Percentiles rank a stretch among this genome's conserved stretches.
Evolutionary conservation across 2,329 filamentous ascomycete species (phyloP).

Genomic region (Corinectria fuckeliana): DNA sequence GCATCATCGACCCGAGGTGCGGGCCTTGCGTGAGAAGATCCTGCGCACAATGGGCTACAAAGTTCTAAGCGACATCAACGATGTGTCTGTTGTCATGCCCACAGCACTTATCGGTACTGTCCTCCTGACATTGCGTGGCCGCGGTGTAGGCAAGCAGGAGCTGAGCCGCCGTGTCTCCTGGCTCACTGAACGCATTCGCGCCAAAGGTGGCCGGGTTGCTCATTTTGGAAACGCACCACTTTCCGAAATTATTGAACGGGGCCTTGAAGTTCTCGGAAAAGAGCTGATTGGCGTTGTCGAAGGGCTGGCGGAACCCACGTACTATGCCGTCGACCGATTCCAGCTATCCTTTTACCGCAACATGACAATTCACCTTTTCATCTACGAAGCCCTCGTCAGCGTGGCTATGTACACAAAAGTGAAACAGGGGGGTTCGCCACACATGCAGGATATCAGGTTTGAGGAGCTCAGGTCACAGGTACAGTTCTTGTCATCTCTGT

Average conservation of each 20-base stretch:
- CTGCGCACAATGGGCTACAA: slow-evolving; percentile 89
- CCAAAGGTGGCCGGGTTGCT: slow-evolving; percentile 89
- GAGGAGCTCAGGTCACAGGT: slow-evolving; percentile 78
- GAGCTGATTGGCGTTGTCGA: slow-evolving; percentile 83
- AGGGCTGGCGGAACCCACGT: slow-evolving; percentile 87
- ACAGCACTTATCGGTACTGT: slow-evolving; percentile 95
- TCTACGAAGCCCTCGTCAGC: slow-evolving; percentile 89
- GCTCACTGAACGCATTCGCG: slow-evolving; percentile 81
- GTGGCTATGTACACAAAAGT: slow-evolving; percentile 89
- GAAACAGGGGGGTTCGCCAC: slow-evolving; percentile 86
- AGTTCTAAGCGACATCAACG: slow-evolving; percentile 92
- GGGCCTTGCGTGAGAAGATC: slow-evolving; percentile 70
- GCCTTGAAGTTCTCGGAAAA: slow-evolving; percentile 88
- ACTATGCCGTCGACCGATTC: slow-evolving; percentile 93
- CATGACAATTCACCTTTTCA: slow-evolving; percentile 99
- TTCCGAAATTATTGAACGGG: slow-evolving; percentile 83
- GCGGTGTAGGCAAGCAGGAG: slow-evolving; percentile 88
- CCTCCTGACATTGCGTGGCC: slow-evolving; percentile 85
- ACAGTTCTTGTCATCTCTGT: slow-evolving; percentile 88
- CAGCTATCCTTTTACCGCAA: slow-evolving; percentile 98
- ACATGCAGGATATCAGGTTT: slow-evolving; percentile 80
- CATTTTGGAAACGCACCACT: slow-evolving; percentile 87
- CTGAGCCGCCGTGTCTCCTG: slow-evolving; percentile 87
- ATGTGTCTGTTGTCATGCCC: slow-evolving; percentile 96
- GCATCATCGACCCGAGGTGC: slow-evolving; percentile 54